Evolutionary conservation across 2,329 filamentous ascomycete species (phyloP).

Genomic region (Fusarium lateritium): DNA sequence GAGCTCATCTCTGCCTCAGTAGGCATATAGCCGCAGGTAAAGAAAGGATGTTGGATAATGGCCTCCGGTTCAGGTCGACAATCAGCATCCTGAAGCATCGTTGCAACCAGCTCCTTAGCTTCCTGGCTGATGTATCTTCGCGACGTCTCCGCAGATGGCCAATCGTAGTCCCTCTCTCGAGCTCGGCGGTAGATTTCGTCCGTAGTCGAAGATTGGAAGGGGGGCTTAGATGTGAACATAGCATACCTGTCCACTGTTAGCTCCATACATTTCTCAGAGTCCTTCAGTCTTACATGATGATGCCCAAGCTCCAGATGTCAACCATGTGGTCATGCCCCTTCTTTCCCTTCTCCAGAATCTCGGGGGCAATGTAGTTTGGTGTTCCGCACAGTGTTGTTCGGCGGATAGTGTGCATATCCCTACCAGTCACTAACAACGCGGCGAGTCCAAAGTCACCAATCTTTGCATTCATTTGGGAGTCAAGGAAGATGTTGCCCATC

Average conservation of each 20-base stretch:
- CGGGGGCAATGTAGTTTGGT: constrained; percentile 97
- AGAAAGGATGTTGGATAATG: constrained; percentile 86
- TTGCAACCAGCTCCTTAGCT: constrained; percentile 83
- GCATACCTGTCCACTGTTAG: constrained; percentile 76
- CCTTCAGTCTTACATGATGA: constrained; percentile 82
- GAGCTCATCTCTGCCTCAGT: constrained; percentile 70
- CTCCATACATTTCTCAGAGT: not conserved
- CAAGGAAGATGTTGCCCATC: constrained; percentile 97
- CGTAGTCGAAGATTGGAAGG: constrained; percentile 92
- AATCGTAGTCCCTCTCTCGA: constrained; percentile 81
- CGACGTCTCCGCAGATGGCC: constrained; percentile 77
- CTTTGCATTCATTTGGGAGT: constrained; percentile 96
- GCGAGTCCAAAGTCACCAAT: constrained; percentile 97
- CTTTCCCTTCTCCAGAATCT: constrained; percentile 94
- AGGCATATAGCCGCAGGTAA: constrained; percentile 82
- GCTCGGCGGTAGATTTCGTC: constrained; percentile 87
- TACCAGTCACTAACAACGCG: constrained; percentile 90
- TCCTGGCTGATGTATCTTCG: constrained; percentile 81
- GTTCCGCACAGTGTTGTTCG: constrained; percentile 96
- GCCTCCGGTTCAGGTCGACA: constrained; percentile 80
- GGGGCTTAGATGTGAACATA: constrained; percentile 95
- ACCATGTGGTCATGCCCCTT: constrained; percentile 98
- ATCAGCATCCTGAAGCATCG: constrained; percentile 82
- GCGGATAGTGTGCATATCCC: constrained; percentile 86
- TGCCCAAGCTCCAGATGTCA: constrained; percentile 97